Evolutionary conservation across 805 yeast species (phyloP), one percentile per base, ranked within the genome.

Genomic region (Isabelozyma pseudorhagii): DNA sequence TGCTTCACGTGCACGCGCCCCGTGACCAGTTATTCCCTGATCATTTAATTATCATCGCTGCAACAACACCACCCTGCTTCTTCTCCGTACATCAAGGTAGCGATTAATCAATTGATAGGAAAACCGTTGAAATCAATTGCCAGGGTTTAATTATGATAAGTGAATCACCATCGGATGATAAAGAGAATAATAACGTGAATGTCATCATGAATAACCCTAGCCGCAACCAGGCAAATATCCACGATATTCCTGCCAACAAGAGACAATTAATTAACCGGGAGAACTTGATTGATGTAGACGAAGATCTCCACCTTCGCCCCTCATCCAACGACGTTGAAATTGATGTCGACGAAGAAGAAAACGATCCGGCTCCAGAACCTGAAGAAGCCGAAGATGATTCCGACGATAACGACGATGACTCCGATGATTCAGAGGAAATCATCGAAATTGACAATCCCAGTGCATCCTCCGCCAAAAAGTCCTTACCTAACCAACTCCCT

Each of bases 341-440:
- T 18, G 55, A 51, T 14, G 43, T 50, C n/a, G 59, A 52, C 15
- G 54, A 40, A 25, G 52, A 42, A 38, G 54, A 53, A 8, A 17
- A 4, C 38, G 53, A 45, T 8, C 51, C 49, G 28, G 56, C 50
- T 13, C 55, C 40, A 5, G 61, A 58, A 9, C 56, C 54, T 9
- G 61, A 51, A 14, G 66, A 59, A 8, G 58, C 55, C 11, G 53
- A 51, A 27, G 50, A 53, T 34, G 50, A 48, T 39, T 48, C 44
- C 10, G 55, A 51, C 15, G 51, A 48, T 17, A 54, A 46, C 17
- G 58, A 47, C n/a, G 57, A 43, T 5, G 50, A 51, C 6, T 49
- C 42, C 10, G 54, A 49, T 27, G 43, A 17, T 10, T 27, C 21
- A 15, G 43, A 46, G 17, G 25, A 46, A 15, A 47, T 38, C 13